These are phyloP conservation scores for Trichophaea hybrida DNA, from an alignment of 2,329 filamentous ascomycete species.

Conservation along the genomic window DNA sequence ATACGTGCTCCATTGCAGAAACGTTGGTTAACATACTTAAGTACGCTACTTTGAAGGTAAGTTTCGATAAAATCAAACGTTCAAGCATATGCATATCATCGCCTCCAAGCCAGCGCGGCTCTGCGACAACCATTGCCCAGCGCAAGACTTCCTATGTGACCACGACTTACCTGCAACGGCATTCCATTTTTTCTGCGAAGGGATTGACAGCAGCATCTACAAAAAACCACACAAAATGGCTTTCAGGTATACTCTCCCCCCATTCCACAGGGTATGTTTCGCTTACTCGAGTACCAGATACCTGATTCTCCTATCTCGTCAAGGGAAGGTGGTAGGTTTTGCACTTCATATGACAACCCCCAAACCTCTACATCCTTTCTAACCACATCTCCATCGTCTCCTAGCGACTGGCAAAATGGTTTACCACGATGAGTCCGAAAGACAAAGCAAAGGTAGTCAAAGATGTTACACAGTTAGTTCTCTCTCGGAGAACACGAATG, in stretches of 20 bases:
- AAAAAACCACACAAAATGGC: neutral
- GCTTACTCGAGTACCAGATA: slow-evolving; percentile 47
- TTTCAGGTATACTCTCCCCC: neutral
- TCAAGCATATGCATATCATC: too few relatives aligned
- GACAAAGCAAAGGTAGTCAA: slow-evolving; percentile 99
- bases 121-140: too few relatives aligned
- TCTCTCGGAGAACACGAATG: slow-evolving; percentile 92
- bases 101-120: too few relatives aligned
- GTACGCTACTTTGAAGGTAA: too few relatives aligned
- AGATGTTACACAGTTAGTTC: slow-evolving; percentile 93
- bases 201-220: neutral
- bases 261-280: neutral
- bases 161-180: too few relatives aligned
- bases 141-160: too few relatives aligned
- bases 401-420: slow-evolving; percentile 98
- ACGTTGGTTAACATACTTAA: too few relatives aligned
- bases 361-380: neutral
- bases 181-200: too few relatives aligned
- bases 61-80: too few relatives aligned
- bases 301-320: slow-evolving; percentile 87
- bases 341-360: slow-evolving; percentile 25
- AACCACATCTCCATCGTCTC: neutral
- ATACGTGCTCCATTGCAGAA: too few relatives aligned
- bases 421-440: slow-evolving; percentile 90
- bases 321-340: slow-evolving; percentile 89